These are phyloP conservation scores for Aspergillus pseudoviridinutans DNA, from an alignment of 2,329 filamentous ascomycete genomes.

Conservation along the genomic window DNA sequence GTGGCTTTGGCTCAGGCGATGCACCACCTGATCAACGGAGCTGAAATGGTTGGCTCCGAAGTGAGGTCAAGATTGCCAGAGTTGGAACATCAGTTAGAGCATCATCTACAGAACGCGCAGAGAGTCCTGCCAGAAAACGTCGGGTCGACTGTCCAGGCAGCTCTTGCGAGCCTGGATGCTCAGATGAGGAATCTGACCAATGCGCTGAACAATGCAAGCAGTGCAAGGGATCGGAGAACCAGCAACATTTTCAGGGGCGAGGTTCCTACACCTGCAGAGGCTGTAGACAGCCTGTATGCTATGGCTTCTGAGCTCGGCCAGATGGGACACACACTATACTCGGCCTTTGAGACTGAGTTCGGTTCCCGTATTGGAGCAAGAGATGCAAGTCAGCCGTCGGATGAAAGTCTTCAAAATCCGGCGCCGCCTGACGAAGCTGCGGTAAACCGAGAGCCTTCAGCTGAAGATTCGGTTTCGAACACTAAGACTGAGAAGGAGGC, in stretches of 20 bases:
- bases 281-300: conserved; percentile 35
- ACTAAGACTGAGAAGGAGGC: neutral
- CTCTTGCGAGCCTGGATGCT: conserved; percentile 34
- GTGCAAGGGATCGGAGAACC: conserved; percentile 31
- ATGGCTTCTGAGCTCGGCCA: conserved; percentile 41
- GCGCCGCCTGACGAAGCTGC: neutral
- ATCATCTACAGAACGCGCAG: conserved; percentile 32
- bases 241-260: conserved; percentile 35
- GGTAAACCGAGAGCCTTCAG: neutral
- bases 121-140: conserved; percentile 34
- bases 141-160: conserved; percentile 31
- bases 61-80: conserved; percentile 34
- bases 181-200: conserved; percentile 35
- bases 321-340: conserved; percentile 35
- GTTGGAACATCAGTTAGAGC: conserved; percentile 36
- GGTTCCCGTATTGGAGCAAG: conserved; percentile 13
- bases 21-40: conserved; percentile 30
- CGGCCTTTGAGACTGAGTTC: conserved; percentile 35
- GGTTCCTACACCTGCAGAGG: conserved; percentile 32
- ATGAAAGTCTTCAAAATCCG: neutral
- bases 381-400: neutral
- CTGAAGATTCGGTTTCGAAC: neutral
- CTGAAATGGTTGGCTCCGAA: conserved; percentile 35
- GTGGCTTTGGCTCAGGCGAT: conserved; percentile 33
- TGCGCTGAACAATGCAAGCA: conserved; percentile 36